phyloP scores from a whole-genome alignment of 176 grass and related monocot species.

The Secale cereale region DNA sequence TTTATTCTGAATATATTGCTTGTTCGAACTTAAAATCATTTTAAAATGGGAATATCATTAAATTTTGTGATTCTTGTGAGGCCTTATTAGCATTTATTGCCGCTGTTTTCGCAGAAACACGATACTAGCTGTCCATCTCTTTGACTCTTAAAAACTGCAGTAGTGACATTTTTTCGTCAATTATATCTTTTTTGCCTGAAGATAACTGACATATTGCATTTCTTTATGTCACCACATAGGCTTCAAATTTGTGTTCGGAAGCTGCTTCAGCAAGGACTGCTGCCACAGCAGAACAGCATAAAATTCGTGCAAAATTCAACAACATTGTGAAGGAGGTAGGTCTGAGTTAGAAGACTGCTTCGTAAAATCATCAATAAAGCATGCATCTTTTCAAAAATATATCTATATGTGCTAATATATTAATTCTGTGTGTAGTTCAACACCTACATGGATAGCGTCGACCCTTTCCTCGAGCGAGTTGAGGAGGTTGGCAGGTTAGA shows the following conservation, averaged over 20 bases:
- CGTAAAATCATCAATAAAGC: too few species aligned
- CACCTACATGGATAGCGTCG: conserved; percentile 12
- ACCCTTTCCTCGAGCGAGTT: conserved; percentile 29
- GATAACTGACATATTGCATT: too few species aligned
- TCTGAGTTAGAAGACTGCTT: too few species aligned
- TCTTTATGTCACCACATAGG: too few species aligned
- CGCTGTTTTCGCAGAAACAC: background rate
- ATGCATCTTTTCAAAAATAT: too few species aligned
- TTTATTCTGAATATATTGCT: conserved; percentile 7
- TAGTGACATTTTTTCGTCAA: background rate
- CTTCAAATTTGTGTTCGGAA: too few species aligned
- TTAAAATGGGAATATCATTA: background rate
- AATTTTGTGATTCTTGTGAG: background rate
- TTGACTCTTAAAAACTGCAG: background rate
- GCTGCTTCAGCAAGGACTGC: too few species aligned
- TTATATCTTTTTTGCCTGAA: background rate
- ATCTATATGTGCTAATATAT: too few species aligned
- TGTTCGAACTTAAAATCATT: background rate
- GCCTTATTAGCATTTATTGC: background rate
- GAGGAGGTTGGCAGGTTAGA: conserved; percentile 31
- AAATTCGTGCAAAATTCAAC: too few species aligned
- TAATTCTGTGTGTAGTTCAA: conserved; percentile 35
- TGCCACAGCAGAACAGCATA: too few species aligned
- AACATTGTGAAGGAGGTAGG: too few species aligned
- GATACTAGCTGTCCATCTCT: background rate